phyloP scores from a whole-genome alignment of 2,329 filamentous ascomycete species.

The Trichoderma cornu-damae region DNA sequence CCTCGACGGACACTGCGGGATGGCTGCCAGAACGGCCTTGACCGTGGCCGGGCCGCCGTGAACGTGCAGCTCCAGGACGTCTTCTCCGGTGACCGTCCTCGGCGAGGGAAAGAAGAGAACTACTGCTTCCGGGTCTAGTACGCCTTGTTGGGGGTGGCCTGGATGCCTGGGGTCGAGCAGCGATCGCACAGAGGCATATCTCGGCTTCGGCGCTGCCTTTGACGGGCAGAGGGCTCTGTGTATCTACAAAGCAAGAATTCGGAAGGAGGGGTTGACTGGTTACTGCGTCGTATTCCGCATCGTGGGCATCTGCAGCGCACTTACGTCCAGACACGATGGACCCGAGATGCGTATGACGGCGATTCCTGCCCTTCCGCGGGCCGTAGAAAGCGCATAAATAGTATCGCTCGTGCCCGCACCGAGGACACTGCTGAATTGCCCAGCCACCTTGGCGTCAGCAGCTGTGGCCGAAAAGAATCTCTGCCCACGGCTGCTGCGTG shows the following conservation, averaged over 20 bases:
- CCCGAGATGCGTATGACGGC: conserved; percentile 87
- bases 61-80: conserved; percentile 88
- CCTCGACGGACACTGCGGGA: conserved; percentile 48
- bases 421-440: neutral
- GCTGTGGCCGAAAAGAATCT: neutral
- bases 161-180: conserved; percentile 52
- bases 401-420: conserved; percentile 46
- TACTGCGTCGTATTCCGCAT: neutral
- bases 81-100: conserved; percentile 83
- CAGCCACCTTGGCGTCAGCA: too few species aligned
- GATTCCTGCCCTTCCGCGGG: conserved; percentile 79
- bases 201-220: conserved; percentile 42
- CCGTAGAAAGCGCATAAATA: conserved; percentile 89
- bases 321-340: conserved; percentile 62
- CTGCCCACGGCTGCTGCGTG: neutral
- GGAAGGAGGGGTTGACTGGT: neutral
- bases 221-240: conserved; percentile 48
- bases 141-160: conserved; percentile 36
- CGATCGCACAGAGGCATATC: conserved; percentile 66
- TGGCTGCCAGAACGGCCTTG: conserved; percentile 74
- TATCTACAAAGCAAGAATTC: conserved; percentile 38
- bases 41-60: conserved; percentile 88
- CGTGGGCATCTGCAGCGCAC: conserved; percentile 20
- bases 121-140: conserved; percentile 73
- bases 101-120: conserved; percentile 79